phyloP scores from a whole-genome alignment of 2,329 filamentous ascomycete species.

The Ophiocordyceps sinensis region DNA sequence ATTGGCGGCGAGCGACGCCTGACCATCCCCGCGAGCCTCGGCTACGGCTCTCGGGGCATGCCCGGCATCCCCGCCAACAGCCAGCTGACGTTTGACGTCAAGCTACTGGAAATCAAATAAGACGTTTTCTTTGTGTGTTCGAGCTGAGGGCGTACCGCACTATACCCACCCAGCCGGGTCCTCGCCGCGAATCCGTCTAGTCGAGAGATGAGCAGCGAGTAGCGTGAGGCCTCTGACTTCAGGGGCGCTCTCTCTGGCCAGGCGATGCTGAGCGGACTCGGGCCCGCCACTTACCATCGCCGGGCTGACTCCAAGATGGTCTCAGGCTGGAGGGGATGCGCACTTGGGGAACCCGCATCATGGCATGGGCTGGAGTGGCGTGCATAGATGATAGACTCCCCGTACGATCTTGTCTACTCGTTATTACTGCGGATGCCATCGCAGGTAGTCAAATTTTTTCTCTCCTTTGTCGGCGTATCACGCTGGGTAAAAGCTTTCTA shows the following conservation, averaged over 20 bases:
- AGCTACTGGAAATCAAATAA: constrained; percentile 74
- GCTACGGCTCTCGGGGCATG: constrained; percentile 72
- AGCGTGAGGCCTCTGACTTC: no score
- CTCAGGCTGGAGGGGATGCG: neutral
- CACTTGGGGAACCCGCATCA: neutral
- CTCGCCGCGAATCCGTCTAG: neutral
- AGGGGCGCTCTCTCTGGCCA: no score
- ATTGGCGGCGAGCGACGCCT: constrained; percentile 88
- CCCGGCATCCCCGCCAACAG: constrained; percentile 87
- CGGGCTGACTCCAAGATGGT: neutral
- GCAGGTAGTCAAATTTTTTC: neutral
- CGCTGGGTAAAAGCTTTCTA: no score
- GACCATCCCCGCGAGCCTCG: constrained; percentile 73
- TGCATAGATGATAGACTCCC: neutral
- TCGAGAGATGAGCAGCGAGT: neutral
- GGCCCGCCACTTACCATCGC: neutral
- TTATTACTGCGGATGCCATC: neutral
- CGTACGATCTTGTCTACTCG: neutral
- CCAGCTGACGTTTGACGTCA: constrained; percentile 82
- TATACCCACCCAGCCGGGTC: constrained; percentile 1
- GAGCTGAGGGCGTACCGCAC: constrained; percentile 1
- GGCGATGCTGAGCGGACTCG: no score
- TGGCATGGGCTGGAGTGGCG: neutral
- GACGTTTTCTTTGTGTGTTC: constrained; percentile 6
- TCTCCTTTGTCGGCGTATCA: neutral